Conservation (phyloP, 2,329 filamentous ascomycete genomes). For the Phialophora expanda region DNA sequence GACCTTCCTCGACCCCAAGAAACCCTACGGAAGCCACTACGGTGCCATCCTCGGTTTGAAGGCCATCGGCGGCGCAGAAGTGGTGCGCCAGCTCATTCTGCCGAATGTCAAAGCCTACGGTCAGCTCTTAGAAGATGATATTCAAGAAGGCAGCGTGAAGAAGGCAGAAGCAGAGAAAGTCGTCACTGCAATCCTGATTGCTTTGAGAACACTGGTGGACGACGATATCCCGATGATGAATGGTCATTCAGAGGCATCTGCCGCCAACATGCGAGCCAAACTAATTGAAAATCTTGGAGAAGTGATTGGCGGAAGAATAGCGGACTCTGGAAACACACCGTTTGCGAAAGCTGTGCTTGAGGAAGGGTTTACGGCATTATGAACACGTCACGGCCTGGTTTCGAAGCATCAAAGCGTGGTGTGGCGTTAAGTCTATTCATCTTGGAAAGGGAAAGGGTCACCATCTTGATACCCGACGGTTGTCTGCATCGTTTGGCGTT, state of each 20-base stretch:
- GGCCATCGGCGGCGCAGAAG: slow-evolving; percentile 73
- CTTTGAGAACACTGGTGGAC: slow-evolving; percentile 60
- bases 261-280: slow-evolving; percentile 46
- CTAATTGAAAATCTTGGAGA: slow-evolving; percentile 55
- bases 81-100: slow-evolving; percentile 67
- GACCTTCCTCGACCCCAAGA: slow-evolving; percentile 84
- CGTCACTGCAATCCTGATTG: slow-evolving; percentile 61
- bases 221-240: slow-evolving; percentile 50
- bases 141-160: slow-evolving; percentile 55
- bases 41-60: slow-evolving; percentile 82
- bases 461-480: slow-evolving; percentile 18
- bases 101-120: slow-evolving; percentile 71
- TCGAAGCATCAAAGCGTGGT: slow-evolving; percentile 12
- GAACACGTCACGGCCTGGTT: slow-evolving; percentile 1
- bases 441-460: slow-evolving; percentile 3
- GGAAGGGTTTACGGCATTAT: slow-evolving; percentile 26
- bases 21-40: slow-evolving; percentile 83
- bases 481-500: slow-evolving; percentile 15
- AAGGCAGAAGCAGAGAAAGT: slow-evolving; percentile 67
- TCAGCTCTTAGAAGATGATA: slow-evolving; percentile 61
- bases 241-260: slow-evolving; percentile 45
- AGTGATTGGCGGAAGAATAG: slow-evolving; percentile 49
- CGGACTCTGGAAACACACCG: slow-evolving; percentile 49
- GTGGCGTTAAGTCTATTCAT: slow-evolving; percentile 3
- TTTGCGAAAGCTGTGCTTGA: slow-evolving; percentile 49